These are phyloP conservation scores for Raffaelea deltoideospora DNA, from an alignment of 2,329 filamentous ascomycete genomes.

Conservation along the genomic window DNA sequence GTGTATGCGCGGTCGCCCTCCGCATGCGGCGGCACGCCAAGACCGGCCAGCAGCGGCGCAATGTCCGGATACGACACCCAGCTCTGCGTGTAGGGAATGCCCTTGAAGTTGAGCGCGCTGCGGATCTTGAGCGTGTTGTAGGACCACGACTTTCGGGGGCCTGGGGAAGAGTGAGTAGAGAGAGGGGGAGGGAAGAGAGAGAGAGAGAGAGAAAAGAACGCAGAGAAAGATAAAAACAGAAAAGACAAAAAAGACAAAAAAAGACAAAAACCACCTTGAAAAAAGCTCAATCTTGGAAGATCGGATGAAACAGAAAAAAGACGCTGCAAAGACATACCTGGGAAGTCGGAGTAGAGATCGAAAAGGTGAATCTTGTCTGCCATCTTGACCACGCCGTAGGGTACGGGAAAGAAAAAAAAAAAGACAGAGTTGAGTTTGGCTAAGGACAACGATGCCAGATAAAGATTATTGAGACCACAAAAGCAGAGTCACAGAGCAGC, in stretches of 20 bases:
- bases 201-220: background rate
- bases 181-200: background rate
- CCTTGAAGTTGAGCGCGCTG: slow-evolving; percentile 1
- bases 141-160: slow-evolving; percentile 1
- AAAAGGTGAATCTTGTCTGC: background rate
- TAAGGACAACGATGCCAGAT: too few species aligned
- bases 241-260: too few species aligned
- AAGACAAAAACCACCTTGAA: too few species aligned
- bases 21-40: background rate
- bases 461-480: too few species aligned
- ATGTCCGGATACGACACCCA: slow-evolving; percentile 3
- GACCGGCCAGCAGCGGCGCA: background rate
- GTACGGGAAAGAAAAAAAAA: too few species aligned
- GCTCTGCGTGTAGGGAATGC: slow-evolving; percentile 3
- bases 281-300: too few species aligned
- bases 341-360: slow-evolving; percentile 1
- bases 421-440: too few species aligned
- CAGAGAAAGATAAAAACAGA: too few species aligned
- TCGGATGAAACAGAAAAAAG: too few species aligned
- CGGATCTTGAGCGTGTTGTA: slow-evolving; percentile 1
- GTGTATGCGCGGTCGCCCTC: slow-evolving; percentile 1
- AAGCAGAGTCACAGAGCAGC: too few species aligned
- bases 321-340: background rate
- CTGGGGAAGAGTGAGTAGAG: background rate
- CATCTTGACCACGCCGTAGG: background rate